Conservation (phyloP, 2,329 filamentous ascomycete species). For the Dothistroma pini region DNA sequence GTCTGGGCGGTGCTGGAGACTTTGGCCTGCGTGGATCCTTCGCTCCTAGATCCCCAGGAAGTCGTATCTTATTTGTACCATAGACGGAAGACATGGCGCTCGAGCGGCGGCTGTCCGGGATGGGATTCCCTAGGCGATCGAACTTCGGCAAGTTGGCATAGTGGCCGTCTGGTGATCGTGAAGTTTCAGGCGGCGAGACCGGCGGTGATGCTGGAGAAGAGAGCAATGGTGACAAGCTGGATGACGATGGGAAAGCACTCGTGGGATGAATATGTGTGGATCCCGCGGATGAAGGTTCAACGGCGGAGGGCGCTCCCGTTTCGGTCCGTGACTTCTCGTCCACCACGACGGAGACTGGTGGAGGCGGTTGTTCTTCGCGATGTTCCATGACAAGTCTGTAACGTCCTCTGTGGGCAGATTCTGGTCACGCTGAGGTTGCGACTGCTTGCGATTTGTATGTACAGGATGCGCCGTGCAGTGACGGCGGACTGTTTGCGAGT, state of each 20-base stretch:
- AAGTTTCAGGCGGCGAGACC: constrained; percentile 15
- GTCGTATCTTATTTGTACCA: constrained; percentile 26
- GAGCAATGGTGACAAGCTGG: constrained; percentile 20
- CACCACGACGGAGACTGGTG: constrained; percentile 1
- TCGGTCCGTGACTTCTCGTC: constrained; percentile 1
- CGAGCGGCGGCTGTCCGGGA: constrained; percentile 25
- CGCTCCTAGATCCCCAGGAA: constrained; percentile 38
- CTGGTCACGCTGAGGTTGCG: too few species aligned
- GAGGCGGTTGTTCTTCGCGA: neutral
- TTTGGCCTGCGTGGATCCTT: constrained; percentile 34
- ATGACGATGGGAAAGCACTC: constrained; percentile 1
- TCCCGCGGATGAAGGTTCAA: constrained; percentile 9
- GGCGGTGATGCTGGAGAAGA: constrained; percentile 30
- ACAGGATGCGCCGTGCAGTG: too few species aligned
- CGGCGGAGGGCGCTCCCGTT: constrained; percentile 1
- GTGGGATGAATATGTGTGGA: neutral
- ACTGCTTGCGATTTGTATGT: too few species aligned
- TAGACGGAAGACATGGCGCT: constrained; percentile 33
- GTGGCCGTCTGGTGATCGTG: constrained; percentile 24
- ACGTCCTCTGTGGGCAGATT: neutral
- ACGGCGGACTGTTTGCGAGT: too few species aligned
- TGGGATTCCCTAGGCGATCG: constrained; percentile 31
- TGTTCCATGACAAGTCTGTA: neutral
- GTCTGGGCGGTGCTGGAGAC: constrained; percentile 27
- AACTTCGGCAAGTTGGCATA: constrained; percentile 28